Evolutionary conservation across 1,284 basidiomycete species (phyloP).

Genomic region (Testicularia cyperi): DNA sequence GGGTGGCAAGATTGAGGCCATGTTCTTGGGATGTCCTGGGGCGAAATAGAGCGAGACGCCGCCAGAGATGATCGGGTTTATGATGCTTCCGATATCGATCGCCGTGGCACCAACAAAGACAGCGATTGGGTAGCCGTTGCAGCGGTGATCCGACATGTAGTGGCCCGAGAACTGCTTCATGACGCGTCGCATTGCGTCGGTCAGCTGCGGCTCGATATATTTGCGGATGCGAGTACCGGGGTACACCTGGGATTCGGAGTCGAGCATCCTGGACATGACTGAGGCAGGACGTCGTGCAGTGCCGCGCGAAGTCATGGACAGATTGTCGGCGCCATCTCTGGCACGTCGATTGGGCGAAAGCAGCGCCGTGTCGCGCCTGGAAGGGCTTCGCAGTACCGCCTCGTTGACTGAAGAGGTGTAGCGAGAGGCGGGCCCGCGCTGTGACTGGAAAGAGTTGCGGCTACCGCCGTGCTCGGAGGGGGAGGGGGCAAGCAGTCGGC

Average conservation of each 20-base stretch:
- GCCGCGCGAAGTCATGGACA: slow-evolving; percentile 16
- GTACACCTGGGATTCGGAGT: slow-evolving; percentile 30
- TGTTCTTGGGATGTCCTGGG: slow-evolving; percentile 38
- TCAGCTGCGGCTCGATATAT: slow-evolving; percentile 38
- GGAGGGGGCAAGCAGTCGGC: too few relatives aligned
- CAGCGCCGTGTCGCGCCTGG: slow-evolving; percentile 9
- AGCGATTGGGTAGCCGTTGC: slow-evolving; percentile 36
- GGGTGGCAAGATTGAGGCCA: slow-evolving; percentile 31
- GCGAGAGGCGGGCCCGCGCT: slow-evolving; percentile 6
- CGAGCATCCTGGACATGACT: slow-evolving; percentile 18
- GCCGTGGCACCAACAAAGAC: slow-evolving; percentile 47
- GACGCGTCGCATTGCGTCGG: slow-evolving; percentile 37
- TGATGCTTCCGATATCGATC: slow-evolving; percentile 38
- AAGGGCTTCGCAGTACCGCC: slow-evolving; percentile 7
- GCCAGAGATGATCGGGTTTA: slow-evolving; percentile 30
- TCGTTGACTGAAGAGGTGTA: slow-evolving; percentile 21
- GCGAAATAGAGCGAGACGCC: slow-evolving; percentile 40
- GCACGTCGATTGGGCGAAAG: too few relatives aligned
- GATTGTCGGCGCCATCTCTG: slow-evolving; percentile 25
- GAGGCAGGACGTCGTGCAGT: slow-evolving; percentile 23
- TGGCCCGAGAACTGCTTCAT: slow-evolving; percentile 40
- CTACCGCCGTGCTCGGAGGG: slow-evolving; percentile 14
- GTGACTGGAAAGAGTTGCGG: slow-evolving; percentile 8
- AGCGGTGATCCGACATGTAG: slow-evolving; percentile 43
- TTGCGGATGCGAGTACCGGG: slow-evolving; percentile 39